phyloP scores from a whole-genome alignment of 768 basidiomycete species.

The Termitomyces sp. region DNA sequence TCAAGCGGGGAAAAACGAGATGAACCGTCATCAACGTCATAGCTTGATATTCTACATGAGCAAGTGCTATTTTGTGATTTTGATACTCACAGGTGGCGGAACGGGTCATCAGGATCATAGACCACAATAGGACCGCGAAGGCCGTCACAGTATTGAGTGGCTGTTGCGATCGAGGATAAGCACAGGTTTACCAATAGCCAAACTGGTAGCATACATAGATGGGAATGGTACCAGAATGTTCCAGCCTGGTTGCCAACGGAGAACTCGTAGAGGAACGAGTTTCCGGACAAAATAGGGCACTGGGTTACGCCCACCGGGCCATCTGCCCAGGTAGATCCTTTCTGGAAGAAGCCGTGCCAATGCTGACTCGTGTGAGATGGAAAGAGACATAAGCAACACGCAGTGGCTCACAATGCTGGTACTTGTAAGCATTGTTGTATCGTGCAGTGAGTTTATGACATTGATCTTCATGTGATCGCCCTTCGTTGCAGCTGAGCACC shows the following conservation, averaged over 20 bases:
- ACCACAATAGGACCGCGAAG: not conserved
- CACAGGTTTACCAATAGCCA: not conserved
- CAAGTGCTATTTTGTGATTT: not conserved
- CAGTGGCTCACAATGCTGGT: not conserved
- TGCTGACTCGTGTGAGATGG: not conserved
- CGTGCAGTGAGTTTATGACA: not conserved
- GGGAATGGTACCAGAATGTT: conserved; percentile 1
- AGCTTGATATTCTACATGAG: not conserved
- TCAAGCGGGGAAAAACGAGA: not conserved
- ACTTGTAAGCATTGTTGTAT: not conserved
- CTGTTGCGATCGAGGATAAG: not conserved
- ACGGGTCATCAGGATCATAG: not conserved
- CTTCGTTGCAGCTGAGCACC: not conserved
- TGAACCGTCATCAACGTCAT: not conserved
- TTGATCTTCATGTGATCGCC: conserved; percentile 2
- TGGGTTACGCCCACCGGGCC: not conserved
- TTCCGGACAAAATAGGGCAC: conserved; percentile 1
- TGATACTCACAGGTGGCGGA: not conserved
- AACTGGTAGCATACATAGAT: not conserved
- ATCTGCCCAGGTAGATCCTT: not conserved
- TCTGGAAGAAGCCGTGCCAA: conserved; percentile 4
- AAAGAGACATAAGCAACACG: not conserved
- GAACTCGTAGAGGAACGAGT: conserved; percentile 1
- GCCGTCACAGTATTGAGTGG: conserved; percentile 1
- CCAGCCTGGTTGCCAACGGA: not conserved